Base-by-base conservation (phyloP, 2,329 filamentous ascomycete genomes). In the Teratosphaeria destructans region DNA sequence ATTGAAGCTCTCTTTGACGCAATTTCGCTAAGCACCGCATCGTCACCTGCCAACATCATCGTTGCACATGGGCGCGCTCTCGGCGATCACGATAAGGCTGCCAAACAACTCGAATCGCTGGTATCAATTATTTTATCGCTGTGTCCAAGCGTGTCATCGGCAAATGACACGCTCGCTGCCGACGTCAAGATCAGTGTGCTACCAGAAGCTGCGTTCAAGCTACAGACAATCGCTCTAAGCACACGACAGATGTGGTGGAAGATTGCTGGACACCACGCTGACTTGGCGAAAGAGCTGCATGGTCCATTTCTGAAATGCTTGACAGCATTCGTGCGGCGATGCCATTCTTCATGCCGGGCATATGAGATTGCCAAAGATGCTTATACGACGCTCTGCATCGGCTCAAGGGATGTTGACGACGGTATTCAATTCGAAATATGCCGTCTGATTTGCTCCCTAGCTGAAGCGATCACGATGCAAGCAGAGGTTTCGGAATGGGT, bases 211-310 rank as follows among this genome's bases (percentile, higher is more conserved):
- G 82, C 82, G 1, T 80, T 91, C 56, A 79, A 82, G 62, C 71
- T 90, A 0, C 88, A 91, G 65, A 74, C 78, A 0, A 71, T 88
- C 1, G 87, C 84, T 10, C 78, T 92, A 47, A 77, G 79, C 27
- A 76, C 81, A 7, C 81, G 86, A 34, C 72, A 85, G n/a, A 74
- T 77, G 52, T 89, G 84, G 81, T 90, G 87, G 87, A 76, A 73
- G 52, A 67, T 89, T 60, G 81, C 81, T 6, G 77, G 79, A 1
- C 85, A 89, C 65, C 71, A 80, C 60, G 81, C 81, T 1, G 80
- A 87, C 60, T 69, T 81, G 4, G 81, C 85, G 39, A 85, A 84
- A 59, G 87, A 90, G 14, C 72, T 91, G 6, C 67, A 86, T n/a
- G 77, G 82, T 1, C 86, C 87, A 0, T 81, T 89, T 55, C 78